phyloP scores from a whole-genome alignment of 495 filamentous ascomycete species.

The Bathelium albidoporum region DNA sequence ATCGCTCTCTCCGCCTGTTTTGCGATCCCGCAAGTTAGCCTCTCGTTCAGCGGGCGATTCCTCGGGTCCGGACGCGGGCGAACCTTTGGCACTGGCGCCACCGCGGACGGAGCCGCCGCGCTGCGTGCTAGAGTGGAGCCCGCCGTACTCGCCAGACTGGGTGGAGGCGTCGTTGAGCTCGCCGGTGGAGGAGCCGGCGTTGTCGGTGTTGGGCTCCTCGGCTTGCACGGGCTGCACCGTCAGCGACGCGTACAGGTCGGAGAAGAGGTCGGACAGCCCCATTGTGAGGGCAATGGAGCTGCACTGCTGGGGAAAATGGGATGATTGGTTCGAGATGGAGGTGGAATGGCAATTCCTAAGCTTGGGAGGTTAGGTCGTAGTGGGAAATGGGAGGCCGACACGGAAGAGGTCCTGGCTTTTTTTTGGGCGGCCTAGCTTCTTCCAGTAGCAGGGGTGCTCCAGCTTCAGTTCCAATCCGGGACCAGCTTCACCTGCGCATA shows the following conservation, averaged over 20 bases:
- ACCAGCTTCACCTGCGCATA: neutral
- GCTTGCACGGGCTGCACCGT: conserved; percentile 47
- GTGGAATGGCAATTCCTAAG: neutral
- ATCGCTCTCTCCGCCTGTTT: conserved; percentile 9
- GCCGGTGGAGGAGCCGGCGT: conserved; percentile 6
- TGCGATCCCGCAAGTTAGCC: conserved; percentile 24
- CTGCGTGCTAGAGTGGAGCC: conserved; percentile 13
- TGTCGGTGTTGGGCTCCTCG: conserved; percentile 43
- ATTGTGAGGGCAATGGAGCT: conserved; percentile 45
- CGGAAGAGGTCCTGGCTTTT: neutral
- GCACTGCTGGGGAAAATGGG: neutral
- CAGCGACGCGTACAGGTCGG: conserved; percentile 48
- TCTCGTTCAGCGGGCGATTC: conserved; percentile 25
- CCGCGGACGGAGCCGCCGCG: conserved; percentile 12
- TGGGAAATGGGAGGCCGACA: neutral
- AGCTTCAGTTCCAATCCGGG: neutral
- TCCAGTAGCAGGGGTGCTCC: neutral
- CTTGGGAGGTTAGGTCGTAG: neutral
- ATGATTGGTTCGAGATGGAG: neutral
- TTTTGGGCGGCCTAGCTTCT: neutral
- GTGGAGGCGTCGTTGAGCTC: conserved; percentile 22
- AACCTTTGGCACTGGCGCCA: conserved; percentile 19
- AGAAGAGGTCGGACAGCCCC: conserved; percentile 55
- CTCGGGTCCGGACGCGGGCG: conserved; percentile 25
- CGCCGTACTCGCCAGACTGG: neutral